phyloP scores from a whole-genome alignment of 116 monocot species.

The Zostera marina region DNA sequence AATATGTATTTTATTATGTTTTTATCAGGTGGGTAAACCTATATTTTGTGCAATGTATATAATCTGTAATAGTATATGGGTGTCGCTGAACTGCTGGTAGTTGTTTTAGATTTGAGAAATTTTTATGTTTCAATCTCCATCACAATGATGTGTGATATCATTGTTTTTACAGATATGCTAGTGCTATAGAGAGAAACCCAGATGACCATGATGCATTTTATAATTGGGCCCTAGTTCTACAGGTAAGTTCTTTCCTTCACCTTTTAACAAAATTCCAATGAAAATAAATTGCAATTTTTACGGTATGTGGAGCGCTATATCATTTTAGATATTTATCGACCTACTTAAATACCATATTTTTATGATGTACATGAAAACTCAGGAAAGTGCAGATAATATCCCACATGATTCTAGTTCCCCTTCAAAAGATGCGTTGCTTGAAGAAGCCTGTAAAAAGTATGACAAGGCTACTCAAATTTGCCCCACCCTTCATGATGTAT shows the following conservation, averaged over 20 bases:
- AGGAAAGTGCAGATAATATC: conserved; percentile 96
- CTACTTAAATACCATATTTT: conserved; percentile 1
- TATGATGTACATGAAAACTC: conserved; percentile 3
- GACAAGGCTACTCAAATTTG: conserved; percentile 85
- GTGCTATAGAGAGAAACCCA: conserved; percentile 87
- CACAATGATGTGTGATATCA: too few relatives aligned
- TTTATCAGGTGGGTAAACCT: too few relatives aligned
- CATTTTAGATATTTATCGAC: not conserved
- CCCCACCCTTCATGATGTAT: conserved; percentile 93
- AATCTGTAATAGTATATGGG: too few relatives aligned
- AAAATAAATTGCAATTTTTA: not conserved
- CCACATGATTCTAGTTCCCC: conserved; percentile 47
- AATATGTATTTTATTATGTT: too few relatives aligned
- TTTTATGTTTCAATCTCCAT: too few relatives aligned
- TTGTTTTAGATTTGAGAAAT: too few relatives aligned
- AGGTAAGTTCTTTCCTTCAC: conserved; percentile 28
- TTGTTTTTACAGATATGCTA: conserved; percentile 50
- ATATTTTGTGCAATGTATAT: too few relatives aligned
- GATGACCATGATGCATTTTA: conserved; percentile 93
- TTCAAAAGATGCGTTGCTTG: conserved; percentile 92
- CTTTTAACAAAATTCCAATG: too few relatives aligned
- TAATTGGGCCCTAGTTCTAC: conserved; percentile 96
- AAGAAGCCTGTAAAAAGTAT: conserved; percentile 98
- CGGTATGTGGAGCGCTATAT: not conserved
- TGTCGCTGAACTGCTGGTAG: too few relatives aligned